Conservation (phyloP, 371 early-diverging fungal species). For the Rhizopus arrhizus region DNA sequence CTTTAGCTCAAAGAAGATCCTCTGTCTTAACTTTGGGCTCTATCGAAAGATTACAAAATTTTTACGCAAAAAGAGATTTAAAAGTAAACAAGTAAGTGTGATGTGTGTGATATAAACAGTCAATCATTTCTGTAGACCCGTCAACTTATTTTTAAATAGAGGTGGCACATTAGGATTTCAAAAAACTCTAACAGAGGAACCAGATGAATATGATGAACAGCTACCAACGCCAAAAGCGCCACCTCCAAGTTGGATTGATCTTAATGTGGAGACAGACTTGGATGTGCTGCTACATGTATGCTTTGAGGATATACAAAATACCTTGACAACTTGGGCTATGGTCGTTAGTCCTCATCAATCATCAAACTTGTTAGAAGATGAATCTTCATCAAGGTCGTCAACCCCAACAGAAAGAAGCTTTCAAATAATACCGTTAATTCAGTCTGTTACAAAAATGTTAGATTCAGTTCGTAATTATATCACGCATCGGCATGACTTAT, state of each 20-base stretch:
- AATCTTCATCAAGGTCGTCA: not conserved
- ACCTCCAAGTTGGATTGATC: constrained; percentile 50
- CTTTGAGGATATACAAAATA: constrained; percentile 43
- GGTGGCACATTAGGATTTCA: constrained; percentile 50
- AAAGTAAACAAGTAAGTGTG: constrained; percentile 52
- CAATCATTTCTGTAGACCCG: not conserved
- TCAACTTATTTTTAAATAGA: constrained; percentile 17
- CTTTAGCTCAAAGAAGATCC: constrained; percentile 47
- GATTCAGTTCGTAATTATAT: constrained; percentile 48
- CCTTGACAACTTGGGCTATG: constrained; percentile 43
- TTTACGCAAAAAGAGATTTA: constrained; percentile 50
- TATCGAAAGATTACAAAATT: constrained; percentile 52
- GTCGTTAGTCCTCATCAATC: constrained; percentile 28
- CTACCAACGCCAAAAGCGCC: constrained; percentile 42
- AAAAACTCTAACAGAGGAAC: constrained; percentile 30
- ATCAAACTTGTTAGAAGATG: constrained; percentile 9
- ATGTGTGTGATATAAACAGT: too few relatives aligned
- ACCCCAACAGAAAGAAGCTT: constrained; percentile 21
- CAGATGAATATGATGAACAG: constrained; percentile 34
- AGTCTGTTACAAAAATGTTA: constrained; percentile 46
- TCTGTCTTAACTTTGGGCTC: constrained; percentile 53
- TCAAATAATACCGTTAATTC: constrained; percentile 41
- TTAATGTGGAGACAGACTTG: constrained; percentile 50
- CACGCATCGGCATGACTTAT: constrained; percentile 43
- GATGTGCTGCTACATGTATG: constrained; percentile 40